Evolutionary conservation across 179 eudicot genomes (phyloP).

Genomic region (Pouteria campechiana): DNA sequence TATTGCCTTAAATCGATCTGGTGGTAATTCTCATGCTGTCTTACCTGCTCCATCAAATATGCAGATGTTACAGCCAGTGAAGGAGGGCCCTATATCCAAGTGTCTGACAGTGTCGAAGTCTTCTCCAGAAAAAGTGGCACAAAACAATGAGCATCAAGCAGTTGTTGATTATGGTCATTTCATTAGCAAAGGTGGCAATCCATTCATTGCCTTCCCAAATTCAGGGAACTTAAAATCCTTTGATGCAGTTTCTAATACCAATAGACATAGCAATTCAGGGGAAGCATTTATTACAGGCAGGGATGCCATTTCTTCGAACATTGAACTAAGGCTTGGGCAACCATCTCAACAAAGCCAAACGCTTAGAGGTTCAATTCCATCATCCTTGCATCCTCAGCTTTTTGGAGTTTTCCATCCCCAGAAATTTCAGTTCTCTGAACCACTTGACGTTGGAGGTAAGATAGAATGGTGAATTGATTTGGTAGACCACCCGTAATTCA

Average conservation of each 20-base stretch:
- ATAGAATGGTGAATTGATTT: too few species aligned
- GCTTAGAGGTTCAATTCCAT: slow-evolving; percentile 16
- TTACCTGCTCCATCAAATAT: slow-evolving; percentile 16
- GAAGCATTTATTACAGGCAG: slow-evolving; percentile 15
- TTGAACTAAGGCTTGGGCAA: slow-evolving; percentile 62
- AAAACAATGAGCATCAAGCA: slow-evolving; percentile 14
- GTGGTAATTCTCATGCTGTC: slow-evolving; percentile 12
- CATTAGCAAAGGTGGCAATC: slow-evolving; percentile 12
- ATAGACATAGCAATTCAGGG: slow-evolving; percentile 11
- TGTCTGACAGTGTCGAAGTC: slow-evolving; percentile 15
- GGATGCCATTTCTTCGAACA: slow-evolving; percentile 30
- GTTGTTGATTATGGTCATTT: slow-evolving; percentile 7
- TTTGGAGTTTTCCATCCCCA: slow-evolving; percentile 8
- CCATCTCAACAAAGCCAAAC: slow-evolving; percentile 40
- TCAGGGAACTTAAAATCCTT: slow-evolving; percentile 13
- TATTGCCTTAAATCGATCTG: slow-evolving; percentile 8
- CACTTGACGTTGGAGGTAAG: too few species aligned
- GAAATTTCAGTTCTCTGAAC: slow-evolving; percentile 18
- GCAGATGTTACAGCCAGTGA: too few species aligned
- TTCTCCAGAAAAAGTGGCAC: slow-evolving; percentile 10
- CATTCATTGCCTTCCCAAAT: slow-evolving; percentile 10
- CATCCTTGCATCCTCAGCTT: slow-evolving; percentile 14
- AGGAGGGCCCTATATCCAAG: slow-evolving; percentile 8
- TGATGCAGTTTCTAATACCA: slow-evolving; percentile 16
- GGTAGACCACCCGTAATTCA: too few species aligned